Percentiles rank a stretch among this genome's conserved stretches.
These are phyloP conservation scores for Lentithecium fluviatile DNA, from an alignment of 495 filamentous ascomycete species.

Conservation along the genomic window DNA sequence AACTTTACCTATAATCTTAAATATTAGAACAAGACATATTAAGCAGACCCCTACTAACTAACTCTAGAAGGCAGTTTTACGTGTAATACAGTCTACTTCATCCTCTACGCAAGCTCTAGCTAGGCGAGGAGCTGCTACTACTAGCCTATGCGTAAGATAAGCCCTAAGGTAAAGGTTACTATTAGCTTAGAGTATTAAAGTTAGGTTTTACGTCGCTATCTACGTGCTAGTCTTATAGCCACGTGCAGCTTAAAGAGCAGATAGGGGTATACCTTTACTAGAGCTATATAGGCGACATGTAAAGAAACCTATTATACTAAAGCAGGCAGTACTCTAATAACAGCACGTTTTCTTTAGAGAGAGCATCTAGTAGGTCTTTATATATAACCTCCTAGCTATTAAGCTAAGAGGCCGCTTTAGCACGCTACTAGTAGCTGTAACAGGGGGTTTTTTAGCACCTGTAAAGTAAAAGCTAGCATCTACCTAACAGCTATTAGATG, in stretches of 20 bases:
- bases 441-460: no score
- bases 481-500: no score
- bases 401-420: no score
- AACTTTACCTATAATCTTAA: slow-evolving; percentile 17
- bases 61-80: slow-evolving; percentile 49
- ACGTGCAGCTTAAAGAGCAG: slow-evolving; percentile 5
- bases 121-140: no score
- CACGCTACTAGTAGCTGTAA: no score
- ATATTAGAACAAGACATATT: slow-evolving; percentile 50
- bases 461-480: no score
- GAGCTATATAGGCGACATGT: slow-evolving; percentile 27
- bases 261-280: slow-evolving; percentile 1
- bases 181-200: slow-evolving; percentile 26
- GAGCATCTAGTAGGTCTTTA: no score
- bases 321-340: slow-evolving; percentile 30
- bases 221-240: slow-evolving; percentile 8
- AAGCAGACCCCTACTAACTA: slow-evolving; percentile 42
- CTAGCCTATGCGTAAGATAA: slow-evolving; percentile 41
- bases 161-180: slow-evolving; percentile 8
- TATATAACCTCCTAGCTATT: no score
- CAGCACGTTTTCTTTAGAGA: no score
- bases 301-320: slow-evolving; percentile 14
- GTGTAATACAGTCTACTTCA: slow-evolving; percentile 45
- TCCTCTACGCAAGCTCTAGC: slow-evolving; percentile 18
- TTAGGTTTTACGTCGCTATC: slow-evolving; percentile 21